Conservation (phyloP, 352 stramenopile species). For the Phytophthora capsici region DNA sequence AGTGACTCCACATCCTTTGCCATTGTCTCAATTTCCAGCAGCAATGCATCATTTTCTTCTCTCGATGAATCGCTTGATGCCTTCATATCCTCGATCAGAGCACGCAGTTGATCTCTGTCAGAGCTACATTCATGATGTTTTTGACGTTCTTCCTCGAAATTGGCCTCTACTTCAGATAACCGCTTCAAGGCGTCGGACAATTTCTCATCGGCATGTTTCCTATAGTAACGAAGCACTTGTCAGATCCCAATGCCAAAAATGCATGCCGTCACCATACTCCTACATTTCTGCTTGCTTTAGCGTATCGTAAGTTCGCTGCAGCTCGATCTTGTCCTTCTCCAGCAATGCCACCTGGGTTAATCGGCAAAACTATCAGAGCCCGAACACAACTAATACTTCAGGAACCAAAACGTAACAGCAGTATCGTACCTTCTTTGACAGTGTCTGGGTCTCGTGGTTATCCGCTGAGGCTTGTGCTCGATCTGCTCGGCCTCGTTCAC, state of each 20-base stretch:
- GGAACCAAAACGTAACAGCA: not conserved
- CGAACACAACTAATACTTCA: not conserved
- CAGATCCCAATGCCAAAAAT: not conserved
- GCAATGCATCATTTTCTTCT: slow-evolving; percentile 80
- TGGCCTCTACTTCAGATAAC: slow-evolving; percentile 42
- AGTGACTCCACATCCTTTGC: slow-evolving; percentile 62
- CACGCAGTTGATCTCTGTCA: slow-evolving; percentile 41
- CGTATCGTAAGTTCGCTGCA: slow-evolving; percentile 41
- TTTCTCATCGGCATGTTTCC: slow-evolving; percentile 45
- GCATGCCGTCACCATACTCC: not conserved
- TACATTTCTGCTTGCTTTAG: slow-evolving; percentile 50
- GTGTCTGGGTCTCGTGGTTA: slow-evolving; percentile 38
- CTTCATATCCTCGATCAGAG: slow-evolving; percentile 58
- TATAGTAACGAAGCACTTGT: slow-evolving; percentile 21
- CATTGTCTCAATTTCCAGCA: slow-evolving; percentile 77
- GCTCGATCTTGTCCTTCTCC: slow-evolving; percentile 46
- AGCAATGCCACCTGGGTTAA: slow-evolving; percentile 36
- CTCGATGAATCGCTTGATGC: slow-evolving; percentile 55
- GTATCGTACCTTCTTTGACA: slow-evolving; percentile 46
- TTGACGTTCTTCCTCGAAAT: slow-evolving; percentile 43
- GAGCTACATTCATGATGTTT: slow-evolving; percentile 34
- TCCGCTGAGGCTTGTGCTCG: slow-evolving; percentile 36
- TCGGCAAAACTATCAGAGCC: not conserved
- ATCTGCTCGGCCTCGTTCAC: slow-evolving; percentile 44
- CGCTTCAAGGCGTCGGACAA: slow-evolving; percentile 35